Evolutionary conservation across 2,329 filamentous ascomycete genomes (phyloP).

Genomic region (Elsinoe fawcettii): DNA sequence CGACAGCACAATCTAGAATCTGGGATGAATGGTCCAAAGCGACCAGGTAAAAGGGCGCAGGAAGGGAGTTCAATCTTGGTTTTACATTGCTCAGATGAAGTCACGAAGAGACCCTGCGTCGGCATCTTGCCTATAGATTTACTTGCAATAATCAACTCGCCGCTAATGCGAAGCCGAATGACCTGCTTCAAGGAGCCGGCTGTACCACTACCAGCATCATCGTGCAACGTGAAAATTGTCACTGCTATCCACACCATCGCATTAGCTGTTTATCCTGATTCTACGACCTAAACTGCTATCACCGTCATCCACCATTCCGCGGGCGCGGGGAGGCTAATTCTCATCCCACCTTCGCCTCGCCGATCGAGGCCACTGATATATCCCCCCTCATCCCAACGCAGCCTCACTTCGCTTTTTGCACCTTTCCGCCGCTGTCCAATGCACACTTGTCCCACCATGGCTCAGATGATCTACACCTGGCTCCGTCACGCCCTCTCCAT

Average conservation of each 20-base stretch:
- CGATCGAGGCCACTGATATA: slow-evolving; percentile 9
- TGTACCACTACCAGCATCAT: slow-evolving; percentile 9
- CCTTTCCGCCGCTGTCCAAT: background rate
- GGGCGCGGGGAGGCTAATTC: slow-evolving; percentile 11
- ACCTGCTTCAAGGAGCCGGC: background rate
- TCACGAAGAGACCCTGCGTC: background rate
- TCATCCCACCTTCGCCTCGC: background rate
- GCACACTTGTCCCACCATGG: too few relatives aligned
- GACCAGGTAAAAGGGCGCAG: background rate
- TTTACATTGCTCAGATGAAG: background rate
- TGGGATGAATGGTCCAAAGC: background rate
- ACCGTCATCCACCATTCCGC: background rate
- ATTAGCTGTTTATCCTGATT: background rate
- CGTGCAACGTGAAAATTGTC: background rate
- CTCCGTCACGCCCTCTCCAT: background rate
- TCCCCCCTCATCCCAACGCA: background rate
- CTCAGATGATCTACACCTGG: slow-evolving; percentile 5
- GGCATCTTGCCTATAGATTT: background rate
- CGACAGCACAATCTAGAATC: background rate
- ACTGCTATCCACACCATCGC: background rate
- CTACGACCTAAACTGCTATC: background rate
- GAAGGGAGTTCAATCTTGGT: background rate
- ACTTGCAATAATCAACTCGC: background rate
- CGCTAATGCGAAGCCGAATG: background rate
- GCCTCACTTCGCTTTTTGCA: background rate